Base-by-base conservation (phyloP, 768 basidiomycete species). In the Termitomyces heimii region DNA sequence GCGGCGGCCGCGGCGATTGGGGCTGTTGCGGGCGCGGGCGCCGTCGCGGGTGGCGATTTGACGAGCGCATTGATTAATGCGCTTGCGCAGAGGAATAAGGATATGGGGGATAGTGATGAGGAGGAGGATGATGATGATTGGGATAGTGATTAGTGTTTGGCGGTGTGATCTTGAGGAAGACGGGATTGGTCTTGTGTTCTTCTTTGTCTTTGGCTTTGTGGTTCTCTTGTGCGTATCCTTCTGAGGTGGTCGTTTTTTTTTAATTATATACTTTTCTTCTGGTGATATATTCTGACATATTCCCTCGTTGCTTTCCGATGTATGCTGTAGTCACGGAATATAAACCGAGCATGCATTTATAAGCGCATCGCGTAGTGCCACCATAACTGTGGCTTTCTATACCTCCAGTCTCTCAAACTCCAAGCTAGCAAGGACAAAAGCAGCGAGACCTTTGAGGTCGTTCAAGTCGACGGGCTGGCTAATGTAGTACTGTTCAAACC, bases 31-130 rank as follows among this genome's bases (percentile, higher is more conserved):
- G 72, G 39, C 39, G 39, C 39, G 0, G 71, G 66, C 48, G 70
- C 67, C 1, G 76, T 67, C 14, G 84, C 76, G 14, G 91, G 87
- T 10, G 87, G 80, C 0, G 87, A 94, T 71, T 68, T 96, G 57
- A 93, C 93, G 24, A 52, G 37, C 28, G 47, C 92, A 8, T 74
- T 97, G 46, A 94, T 93, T 5, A 88, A 84, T 49, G 94, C 94
- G 1, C 71, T 98, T 60, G 73, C 86, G 63, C 83, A 88, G 68
- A 75, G 94, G 63, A 96, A 91, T 68, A 92, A 89, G 74, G 87
- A 90, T 66, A 48, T 48, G 47, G 47, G 47, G 12, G 47, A 48
- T 48, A 48, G 47, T 22, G 47, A 48, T 22, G 47, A 48, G 31
- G 47, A 48, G 0, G 73, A 96, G 63, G 93, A 89, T 7, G 47